Conservation (phyloP, 495 filamentous ascomycete species). For the Aspergillus incahuasiensis region DNA sequence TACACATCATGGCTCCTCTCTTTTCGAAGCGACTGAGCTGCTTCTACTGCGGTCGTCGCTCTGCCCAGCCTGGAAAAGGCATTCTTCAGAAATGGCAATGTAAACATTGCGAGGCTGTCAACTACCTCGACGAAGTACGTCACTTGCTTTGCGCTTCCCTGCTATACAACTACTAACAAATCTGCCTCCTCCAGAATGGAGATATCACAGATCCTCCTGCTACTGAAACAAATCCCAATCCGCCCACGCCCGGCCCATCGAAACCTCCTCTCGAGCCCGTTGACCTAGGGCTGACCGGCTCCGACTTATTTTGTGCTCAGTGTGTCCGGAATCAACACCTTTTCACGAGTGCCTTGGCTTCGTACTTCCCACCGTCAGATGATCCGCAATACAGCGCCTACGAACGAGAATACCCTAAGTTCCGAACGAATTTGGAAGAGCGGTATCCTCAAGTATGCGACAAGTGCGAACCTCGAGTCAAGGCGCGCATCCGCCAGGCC, state of each 20-base stretch:
- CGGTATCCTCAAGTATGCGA: conserved; percentile 82
- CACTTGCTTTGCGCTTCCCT: conserved; percentile 6
- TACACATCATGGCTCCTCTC: conserved; percentile 43
- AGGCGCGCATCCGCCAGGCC: conserved; percentile 57
- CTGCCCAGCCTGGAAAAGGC: conserved; percentile 49
- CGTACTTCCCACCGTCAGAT: conserved; percentile 65
- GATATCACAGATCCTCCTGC: conserved; percentile 84
- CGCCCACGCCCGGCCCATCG: conserved; percentile 23
- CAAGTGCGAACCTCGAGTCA: conserved; percentile 64
- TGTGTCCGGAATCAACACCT: conserved; percentile 83
- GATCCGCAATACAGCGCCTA: conserved; percentile 57
- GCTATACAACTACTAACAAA: conserved; percentile 4
- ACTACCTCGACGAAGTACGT: conserved; percentile 67
- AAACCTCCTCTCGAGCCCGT: conserved; percentile 30
- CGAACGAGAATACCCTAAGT: conserved; percentile 53
- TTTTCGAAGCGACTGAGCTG: conserved; percentile 55
- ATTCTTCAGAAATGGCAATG: conserved; percentile 61
- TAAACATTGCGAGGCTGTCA: conserved; percentile 69
- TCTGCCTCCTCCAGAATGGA: conserved; percentile 53
- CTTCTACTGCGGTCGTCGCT: conserved; percentile 70
- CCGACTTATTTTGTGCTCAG: conserved; percentile 65
- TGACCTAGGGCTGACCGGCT: conserved; percentile 28
- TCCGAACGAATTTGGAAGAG: conserved; percentile 61
- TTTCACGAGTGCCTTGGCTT: conserved; percentile 59
- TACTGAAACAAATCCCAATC: conserved; percentile 36